A percentile compares a stretch with the other conserved stretches of the same genome.
These are phyloP conservation scores for Nothophaeocryptopus gaeumannii DNA, from an alignment of 2,329 filamentous ascomycete species.

Conservation along the genomic window DNA sequence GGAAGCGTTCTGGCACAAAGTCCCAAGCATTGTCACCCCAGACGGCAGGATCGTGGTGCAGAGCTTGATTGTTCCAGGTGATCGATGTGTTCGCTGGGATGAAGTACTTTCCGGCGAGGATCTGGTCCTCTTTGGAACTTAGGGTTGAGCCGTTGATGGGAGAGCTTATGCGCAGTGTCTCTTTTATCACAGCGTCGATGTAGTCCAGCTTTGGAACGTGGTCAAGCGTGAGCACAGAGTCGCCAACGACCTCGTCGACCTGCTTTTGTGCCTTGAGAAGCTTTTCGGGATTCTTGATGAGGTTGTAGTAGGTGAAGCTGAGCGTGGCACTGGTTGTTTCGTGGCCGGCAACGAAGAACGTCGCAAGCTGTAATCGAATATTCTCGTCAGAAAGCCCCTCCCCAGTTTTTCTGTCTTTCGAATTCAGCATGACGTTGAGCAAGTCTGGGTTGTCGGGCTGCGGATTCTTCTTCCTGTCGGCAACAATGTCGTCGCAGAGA, in stretches of 20 bases:
- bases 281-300: slow-evolving; percentile 51
- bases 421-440: slow-evolving; percentile 58
- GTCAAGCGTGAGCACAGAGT: slow-evolving; percentile 44
- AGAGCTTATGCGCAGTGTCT: slow-evolving; percentile 56
- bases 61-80: slow-evolving; percentile 32
- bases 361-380: slow-evolving; percentile 66
- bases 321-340: slow-evolving; percentile 13
- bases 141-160: slow-evolving; percentile 9
- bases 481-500: slow-evolving; percentile 15
- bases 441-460: slow-evolving; percentile 48
- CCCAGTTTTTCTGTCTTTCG: slow-evolving; percentile 61
- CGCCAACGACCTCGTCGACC: slow-evolving; percentile 53
- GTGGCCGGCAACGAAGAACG: slow-evolving; percentile 57
- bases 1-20: slow-evolving; percentile 49
- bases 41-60: slow-evolving; percentile 44
- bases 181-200: slow-evolving; percentile 54
- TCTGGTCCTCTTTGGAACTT: slow-evolving; percentile 25
- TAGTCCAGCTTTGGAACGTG: slow-evolving; percentile 55
- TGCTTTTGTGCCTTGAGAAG: slow-evolving; percentile 53
- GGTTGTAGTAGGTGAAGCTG: slow-evolving; percentile 49
- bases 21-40: slow-evolving; percentile 46
- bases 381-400: slow-evolving; percentile 56
- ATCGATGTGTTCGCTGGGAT: slow-evolving; percentile 36
- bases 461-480: slow-evolving; percentile 12
- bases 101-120: slow-evolving; percentile 39